Percentiles rank a stretch among this genome's conserved stretches.
phyloP scores from a whole-genome alignment of 495 filamentous ascomycete genomes.

The Letharia columbiana region DNA sequence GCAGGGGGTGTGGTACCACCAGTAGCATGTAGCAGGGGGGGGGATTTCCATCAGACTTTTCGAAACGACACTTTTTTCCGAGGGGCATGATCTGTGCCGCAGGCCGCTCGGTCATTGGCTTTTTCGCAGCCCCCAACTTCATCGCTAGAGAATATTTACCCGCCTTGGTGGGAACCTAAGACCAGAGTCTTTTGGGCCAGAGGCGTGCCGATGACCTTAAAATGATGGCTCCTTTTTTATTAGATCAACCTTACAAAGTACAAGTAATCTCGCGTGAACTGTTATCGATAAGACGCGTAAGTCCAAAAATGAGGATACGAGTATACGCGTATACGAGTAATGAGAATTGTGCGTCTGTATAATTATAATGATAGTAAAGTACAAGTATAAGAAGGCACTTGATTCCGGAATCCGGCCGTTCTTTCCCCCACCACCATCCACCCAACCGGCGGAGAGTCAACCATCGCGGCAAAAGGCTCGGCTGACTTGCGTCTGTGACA shows the following conservation, averaged over 20 bases:
- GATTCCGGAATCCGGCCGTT: too few species aligned
- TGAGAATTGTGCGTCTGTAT: too few species aligned
- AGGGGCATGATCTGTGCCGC: neutral
- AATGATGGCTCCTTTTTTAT: neutral
- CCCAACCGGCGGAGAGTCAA: too few species aligned
- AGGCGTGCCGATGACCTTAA: neutral
- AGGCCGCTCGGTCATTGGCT: neutral
- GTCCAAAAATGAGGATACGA: too few species aligned
- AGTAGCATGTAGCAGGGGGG: neutral
- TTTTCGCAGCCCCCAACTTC: neutral
- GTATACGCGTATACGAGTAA: too few species aligned
- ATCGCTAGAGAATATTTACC: neutral
- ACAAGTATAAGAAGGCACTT: too few species aligned
- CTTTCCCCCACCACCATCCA: too few species aligned
- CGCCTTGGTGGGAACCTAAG: neutral
- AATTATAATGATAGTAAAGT: too few species aligned
- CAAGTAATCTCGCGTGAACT: neutral
- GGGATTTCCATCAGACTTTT: neutral
- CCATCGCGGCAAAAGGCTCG: too few species aligned
- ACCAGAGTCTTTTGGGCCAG: neutral
- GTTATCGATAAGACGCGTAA: slow-evolving; percentile 5
- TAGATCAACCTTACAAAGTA: neutral
- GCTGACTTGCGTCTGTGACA: too few species aligned
- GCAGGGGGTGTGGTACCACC: neutral
- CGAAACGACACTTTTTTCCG: neutral